Conservation (phyloP, 805 yeast species). For the Saturnispora saitoi region DNA sequence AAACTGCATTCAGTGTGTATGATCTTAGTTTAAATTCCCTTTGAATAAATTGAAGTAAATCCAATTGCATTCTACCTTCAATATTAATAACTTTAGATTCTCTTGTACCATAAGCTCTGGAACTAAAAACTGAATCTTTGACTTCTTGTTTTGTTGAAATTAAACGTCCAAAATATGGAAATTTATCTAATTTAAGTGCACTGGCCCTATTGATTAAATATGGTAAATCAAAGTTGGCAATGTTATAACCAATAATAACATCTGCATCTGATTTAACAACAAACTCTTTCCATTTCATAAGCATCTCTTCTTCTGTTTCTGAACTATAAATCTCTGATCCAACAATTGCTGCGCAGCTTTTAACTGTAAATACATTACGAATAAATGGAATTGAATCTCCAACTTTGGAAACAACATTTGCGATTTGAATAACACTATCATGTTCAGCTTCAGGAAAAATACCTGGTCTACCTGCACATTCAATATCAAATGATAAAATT, state of each 20-base stretch:
- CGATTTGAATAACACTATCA: constrained; percentile 95
- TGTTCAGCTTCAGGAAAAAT: constrained; percentile 90
- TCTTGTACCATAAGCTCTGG: constrained; percentile 93
- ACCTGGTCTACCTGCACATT: constrained; percentile 97
- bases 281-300: constrained; percentile 79
- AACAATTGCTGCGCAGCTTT: constrained; percentile 85
- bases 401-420: constrained; percentile 79
- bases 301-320: constrained; percentile 71
- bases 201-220: constrained; percentile 81
- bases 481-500: constrained; percentile 90
- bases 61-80: constrained; percentile 94
- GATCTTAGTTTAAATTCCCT: constrained; percentile 93
- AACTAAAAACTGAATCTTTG: constrained; percentile 75
- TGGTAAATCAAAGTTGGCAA: constrained; percentile 91
- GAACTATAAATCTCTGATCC: constrained; percentile 84
- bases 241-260: constrained; percentile 93
- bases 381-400: constrained; percentile 88
- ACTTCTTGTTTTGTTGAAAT: constrained; percentile 61
- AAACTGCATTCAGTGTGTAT: constrained; percentile 89
- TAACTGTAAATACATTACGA: constrained; percentile 88
- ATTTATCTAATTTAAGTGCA: constrained; percentile 52
- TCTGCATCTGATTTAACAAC: constrained; percentile 85
- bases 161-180: constrained; percentile 85
- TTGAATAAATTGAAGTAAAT: constrained; percentile 83
- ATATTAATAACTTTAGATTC: constrained; percentile 87